Evolutionary conservation across 352 stramenopile species (phyloP).

Genomic region (Peronosclerospora sorghi): DNA sequence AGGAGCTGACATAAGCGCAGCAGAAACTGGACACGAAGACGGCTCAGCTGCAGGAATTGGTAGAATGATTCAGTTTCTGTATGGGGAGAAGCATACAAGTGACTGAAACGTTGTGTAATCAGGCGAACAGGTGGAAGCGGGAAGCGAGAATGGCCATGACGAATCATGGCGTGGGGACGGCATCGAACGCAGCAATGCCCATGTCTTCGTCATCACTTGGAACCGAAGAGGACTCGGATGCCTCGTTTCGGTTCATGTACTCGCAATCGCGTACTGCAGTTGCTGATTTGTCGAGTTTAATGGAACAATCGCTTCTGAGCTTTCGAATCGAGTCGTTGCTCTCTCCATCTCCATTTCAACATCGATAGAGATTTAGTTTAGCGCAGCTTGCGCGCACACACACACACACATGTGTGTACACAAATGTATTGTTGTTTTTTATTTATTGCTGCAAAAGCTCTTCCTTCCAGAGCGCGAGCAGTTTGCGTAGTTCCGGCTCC

Average conservation of each 20-base stretch:
- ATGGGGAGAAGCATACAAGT: not conserved
- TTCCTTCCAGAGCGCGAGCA: slow-evolving; percentile 63
- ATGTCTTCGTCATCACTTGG: slow-evolving; percentile 45
- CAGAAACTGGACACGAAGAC: slow-evolving; percentile 57
- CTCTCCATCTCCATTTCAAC: slow-evolving; percentile 4
- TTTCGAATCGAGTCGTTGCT: slow-evolving; percentile 37
- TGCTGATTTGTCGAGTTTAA: slow-evolving; percentile 61
- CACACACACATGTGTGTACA: slow-evolving; percentile 7
- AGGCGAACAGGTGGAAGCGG: slow-evolving; percentile 50
- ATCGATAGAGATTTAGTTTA: not conserved
- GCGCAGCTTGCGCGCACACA: not conserved
- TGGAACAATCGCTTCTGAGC: slow-evolving; percentile 64
- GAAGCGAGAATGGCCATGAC: slow-evolving; percentile 53
- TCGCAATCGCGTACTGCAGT: slow-evolving; percentile 46
- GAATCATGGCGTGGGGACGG: slow-evolving; percentile 10
- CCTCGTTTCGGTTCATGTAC: slow-evolving; percentile 41
- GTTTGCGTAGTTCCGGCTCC: slow-evolving; percentile 50
- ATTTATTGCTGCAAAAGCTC: slow-evolving; percentile 71
- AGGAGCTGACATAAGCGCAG: slow-evolving; percentile 44
- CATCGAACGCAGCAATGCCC: slow-evolving; percentile 15
- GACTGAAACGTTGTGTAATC: not conserved
- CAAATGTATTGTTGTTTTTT: slow-evolving; percentile 17
- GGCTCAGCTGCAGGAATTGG: slow-evolving; percentile 43
- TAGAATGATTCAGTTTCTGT: slow-evolving; percentile 5
- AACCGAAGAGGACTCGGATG: slow-evolving; percentile 49